A percentile compares a stretch with the other conserved stretches of the same genome.
These are phyloP conservation scores for Cicer arietinum DNA, from an alignment of 306 rosid genomes.

Conservation along the genomic window DNA sequence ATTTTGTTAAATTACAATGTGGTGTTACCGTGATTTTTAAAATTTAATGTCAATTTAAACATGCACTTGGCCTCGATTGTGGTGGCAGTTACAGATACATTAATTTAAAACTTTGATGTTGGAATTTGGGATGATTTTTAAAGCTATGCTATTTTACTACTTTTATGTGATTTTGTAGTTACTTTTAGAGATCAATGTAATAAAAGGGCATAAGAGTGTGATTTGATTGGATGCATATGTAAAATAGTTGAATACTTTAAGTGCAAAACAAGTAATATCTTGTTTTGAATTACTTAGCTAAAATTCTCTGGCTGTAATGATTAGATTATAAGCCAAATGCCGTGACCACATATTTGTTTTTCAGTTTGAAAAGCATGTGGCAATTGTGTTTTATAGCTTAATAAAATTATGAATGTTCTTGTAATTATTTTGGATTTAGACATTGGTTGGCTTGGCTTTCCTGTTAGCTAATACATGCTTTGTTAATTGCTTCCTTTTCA, in stretches of 20 bases:
- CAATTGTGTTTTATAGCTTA: background rate
- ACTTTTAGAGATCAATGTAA: conserved; percentile 41
- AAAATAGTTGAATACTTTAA: no score
- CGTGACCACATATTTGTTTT: conserved; percentile 92
- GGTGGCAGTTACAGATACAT: background rate
- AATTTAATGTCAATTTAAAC: no score
- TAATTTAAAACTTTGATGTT: background rate
- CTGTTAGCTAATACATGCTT: conserved; percentile 23
- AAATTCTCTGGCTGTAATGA: conserved; percentile 17
- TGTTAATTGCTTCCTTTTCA: conserved; percentile 50
- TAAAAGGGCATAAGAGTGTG: no score
- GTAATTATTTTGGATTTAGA: background rate
- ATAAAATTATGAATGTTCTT: background rate
- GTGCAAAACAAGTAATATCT: no score
- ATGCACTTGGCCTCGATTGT: background rate
- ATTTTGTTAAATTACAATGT: no score
- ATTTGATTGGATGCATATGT: no score
- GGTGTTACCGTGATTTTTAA: no score
- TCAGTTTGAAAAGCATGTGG: conserved; percentile 7
- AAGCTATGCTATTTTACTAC: background rate
- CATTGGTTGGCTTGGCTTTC: background rate
- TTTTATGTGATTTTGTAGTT: conserved; percentile 44
- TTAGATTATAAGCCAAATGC: conserved; percentile 89
- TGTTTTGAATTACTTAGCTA: conserved; percentile 34
- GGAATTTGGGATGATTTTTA: background rate